Base-by-base conservation (phyloP, 345 rosid species). In the Lumnitzera racemosa region DNA sequence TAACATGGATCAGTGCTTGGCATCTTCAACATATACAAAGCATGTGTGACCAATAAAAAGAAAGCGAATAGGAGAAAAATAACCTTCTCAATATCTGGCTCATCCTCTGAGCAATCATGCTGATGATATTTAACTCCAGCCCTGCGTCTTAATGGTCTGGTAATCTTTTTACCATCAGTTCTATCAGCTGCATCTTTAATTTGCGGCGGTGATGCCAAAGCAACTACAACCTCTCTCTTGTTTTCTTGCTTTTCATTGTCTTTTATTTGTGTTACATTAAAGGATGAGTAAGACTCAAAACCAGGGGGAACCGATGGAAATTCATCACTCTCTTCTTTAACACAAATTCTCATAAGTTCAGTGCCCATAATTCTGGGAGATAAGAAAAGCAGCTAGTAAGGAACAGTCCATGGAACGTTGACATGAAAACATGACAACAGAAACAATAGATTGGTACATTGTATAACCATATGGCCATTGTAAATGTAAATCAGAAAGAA, bases 241-340 rank as follows among this genome's bases (percentile, higher is more conserved):
- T 61, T 77, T 70, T 67, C 64, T 55, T 67, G 59, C 11, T 67
- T 67, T 51, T 71, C 79, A 55, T 27, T 60, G 61, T 69, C 85
- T 53, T 81, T 72, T 41, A 71, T 74, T 55, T 65, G 78, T 61
- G 70, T 88, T 70, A 86, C 58, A 29, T 80, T 78, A 67, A 90
- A 85, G 55, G 96, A 76, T 51, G 94, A 78, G 77, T 80, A 86
- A 29, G 98, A 77, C 79, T 90, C 99, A 54, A 95, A 95, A 25
- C 99, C 99, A 55, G 98, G 99, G 15, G 99, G 99, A 63, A 86
- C 84, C 61, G 90, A 73, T 23, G 88, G 97, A 68, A 90, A 61
- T 12, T 90, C 97, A 29, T 88, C 98, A 57, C 75, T 90, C 56
- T 95, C 96, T 71, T 87, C 95, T 79, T 90, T 86, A 57, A 80